Conservation (phyloP, 2,329 filamentous ascomycete genomes). For the Zymoseptoria passerinii region DNA sequence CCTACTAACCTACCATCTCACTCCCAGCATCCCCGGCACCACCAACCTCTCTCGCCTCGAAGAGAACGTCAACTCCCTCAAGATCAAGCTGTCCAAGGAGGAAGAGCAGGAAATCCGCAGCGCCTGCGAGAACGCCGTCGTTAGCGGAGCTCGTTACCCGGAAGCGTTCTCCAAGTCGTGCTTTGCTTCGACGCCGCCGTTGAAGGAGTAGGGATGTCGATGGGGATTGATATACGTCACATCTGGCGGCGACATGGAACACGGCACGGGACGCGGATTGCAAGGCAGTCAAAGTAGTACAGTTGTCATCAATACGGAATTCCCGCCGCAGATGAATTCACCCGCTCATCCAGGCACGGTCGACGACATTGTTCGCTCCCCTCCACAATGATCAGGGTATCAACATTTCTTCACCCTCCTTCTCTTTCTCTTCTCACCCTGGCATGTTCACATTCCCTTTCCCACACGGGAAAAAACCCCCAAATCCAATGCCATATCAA, state of each 20-base stretch:
- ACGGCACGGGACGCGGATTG: not conserved
- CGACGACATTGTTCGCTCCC: no score
- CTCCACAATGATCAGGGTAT: not conserved
- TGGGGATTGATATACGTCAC: no score
- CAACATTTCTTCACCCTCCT: not conserved
- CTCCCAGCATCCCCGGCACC: constrained; percentile 40
- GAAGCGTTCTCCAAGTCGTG: constrained; percentile 27
- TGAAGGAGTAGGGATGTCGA: constrained; percentile 4
- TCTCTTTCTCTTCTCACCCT: no score
- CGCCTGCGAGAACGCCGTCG: constrained; percentile 28
- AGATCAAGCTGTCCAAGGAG: constrained; percentile 30
- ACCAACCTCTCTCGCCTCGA: constrained; percentile 40
- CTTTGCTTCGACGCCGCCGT: constrained; percentile 35
- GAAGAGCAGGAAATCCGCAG: constrained; percentile 32
- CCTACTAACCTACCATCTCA: not conserved
- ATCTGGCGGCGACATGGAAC: no score
- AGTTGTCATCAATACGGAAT: not conserved
- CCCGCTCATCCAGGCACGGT: no score
- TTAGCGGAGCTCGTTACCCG: constrained; percentile 33
- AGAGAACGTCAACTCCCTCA: constrained; percentile 35
- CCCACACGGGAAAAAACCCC: no score
- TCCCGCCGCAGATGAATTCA: not conserved
- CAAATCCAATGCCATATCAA: no score
- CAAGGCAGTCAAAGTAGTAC: not conserved
- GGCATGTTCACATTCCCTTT: no score